Base-by-base conservation (phyloP, 2,329 filamentous ascomycete species). In the Neocucurbitaria cava region DNA sequence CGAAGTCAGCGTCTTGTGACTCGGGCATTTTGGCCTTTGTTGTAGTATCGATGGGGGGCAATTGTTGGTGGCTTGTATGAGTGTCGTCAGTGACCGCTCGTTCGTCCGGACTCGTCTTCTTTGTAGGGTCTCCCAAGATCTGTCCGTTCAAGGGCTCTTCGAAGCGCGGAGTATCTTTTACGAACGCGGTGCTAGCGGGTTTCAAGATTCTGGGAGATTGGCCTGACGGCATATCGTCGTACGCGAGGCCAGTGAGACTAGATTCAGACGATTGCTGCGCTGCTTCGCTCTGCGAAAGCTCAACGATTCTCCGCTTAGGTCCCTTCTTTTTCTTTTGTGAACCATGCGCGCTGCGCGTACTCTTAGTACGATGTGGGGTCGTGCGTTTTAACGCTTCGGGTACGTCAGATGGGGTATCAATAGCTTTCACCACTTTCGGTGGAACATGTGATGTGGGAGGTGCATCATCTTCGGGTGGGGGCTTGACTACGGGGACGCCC, bases 401-500 rank as follows among this genome's bases (percentile, higher is more conserved):
- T 8, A 47, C 44, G 26, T 64, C 65, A 17, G 58, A 45, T 13
- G 61, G 54, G 42, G 47, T 55, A 33, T 71, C 68, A 18, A 70
- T 54, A 7, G 69, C 65, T 31, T 69, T 66, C 18, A 69, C 63
- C 6, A 69, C 58, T 58, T 90, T 92, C 77, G 86, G 87, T 15
- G 91, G 85, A 56, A 68, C 63, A 51, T 64, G 56, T 2, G 90
- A 83, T 2, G 88, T 81, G 7, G 83, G 81, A 9, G 87, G 78
- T 9, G 75, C 69, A 53, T 82, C 80, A 63, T 91, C 88, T 13
- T 86, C 83, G 3, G 83, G 81, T 23, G 83, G 81, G 13, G 89
- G 86, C 72, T 89, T 91, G 53, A 96, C 85, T 15, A 96, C 88
- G 0, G 92, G 92, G 8, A 92, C 87, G 33, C 85, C 87, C 23